These are phyloP conservation scores for Nannochloris sp. DNA, from an alignment of 139 green algal species.

Conservation along the genomic window DNA sequence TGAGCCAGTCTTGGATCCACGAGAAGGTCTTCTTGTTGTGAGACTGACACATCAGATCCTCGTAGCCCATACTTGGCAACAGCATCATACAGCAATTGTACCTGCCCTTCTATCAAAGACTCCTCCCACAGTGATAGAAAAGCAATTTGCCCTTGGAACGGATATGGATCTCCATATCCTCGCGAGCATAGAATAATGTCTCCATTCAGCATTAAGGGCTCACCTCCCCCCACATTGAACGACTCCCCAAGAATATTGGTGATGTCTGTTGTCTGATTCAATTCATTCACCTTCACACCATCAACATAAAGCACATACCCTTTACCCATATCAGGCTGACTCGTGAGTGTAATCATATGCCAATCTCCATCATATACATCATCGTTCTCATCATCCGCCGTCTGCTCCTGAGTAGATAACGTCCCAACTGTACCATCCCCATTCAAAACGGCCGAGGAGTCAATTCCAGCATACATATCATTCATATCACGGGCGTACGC, in stretches of 20 bases:
- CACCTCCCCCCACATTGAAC: slow-evolving; percentile 14
- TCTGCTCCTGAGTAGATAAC: neutral
- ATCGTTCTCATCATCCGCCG: neutral
- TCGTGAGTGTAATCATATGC: slow-evolving; percentile 58
- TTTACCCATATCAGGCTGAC: slow-evolving; percentile 13
- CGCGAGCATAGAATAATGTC: slow-evolving; percentile 37
- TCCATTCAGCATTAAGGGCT: slow-evolving; percentile 20
- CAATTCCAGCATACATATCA: slow-evolving; percentile 19
- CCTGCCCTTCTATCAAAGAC: slow-evolving; percentile 11
- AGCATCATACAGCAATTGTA: slow-evolving; percentile 11
- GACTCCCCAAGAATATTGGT: neutral
- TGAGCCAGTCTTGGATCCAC: neutral
- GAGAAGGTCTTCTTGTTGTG: neutral
- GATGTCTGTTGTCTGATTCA: neutral
- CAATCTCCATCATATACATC: slow-evolving; percentile 37
- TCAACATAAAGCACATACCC: slow-evolving; percentile 40
- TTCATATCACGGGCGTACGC: slow-evolving; percentile 40
- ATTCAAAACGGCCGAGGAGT: slow-evolving; percentile 34
- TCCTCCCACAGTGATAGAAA: slow-evolving; percentile 29
- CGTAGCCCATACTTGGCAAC: neutral
- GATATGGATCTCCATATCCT: slow-evolving; percentile 21
- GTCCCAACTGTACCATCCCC: too few relatives aligned
- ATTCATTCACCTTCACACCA: slow-evolving; percentile 19
- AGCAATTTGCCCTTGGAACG: slow-evolving; percentile 23
- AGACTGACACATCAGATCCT: neutral